phyloP scores from a whole-genome alignment of 805 yeast genomes.

The Yarrowia sp. region DNA sequence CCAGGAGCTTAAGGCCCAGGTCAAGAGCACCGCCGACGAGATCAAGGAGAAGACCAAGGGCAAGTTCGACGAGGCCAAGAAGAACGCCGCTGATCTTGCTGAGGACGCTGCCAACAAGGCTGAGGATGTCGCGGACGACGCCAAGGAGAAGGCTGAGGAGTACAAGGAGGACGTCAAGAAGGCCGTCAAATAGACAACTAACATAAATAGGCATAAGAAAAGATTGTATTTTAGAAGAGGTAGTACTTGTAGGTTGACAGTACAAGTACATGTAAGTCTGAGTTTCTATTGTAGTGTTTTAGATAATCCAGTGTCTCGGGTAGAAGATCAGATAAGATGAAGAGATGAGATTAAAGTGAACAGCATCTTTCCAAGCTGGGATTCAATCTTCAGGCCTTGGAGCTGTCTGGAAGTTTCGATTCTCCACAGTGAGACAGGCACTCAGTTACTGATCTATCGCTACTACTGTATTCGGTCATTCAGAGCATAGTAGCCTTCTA shows the following conservation, averaged over 20 bases:
- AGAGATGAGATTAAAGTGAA: too few relatives aligned
- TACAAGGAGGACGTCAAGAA: conserved; percentile 29
- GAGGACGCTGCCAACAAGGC: conserved; percentile 26
- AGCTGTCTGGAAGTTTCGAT: too few relatives aligned
- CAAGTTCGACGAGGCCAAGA: conserved; percentile 30
- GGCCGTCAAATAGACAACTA: conserved; percentile 28
- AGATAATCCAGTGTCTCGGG: too few relatives aligned
- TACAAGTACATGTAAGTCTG: too few relatives aligned
- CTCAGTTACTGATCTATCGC: too few relatives aligned
- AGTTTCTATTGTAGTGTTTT: too few relatives aligned
- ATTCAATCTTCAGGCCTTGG: too few relatives aligned
- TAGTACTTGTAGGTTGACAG: background rate
- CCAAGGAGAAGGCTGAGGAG: conserved; percentile 28
- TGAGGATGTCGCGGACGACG: conserved; percentile 12
- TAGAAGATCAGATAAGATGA: too few relatives aligned
- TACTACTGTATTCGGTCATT: too few relatives aligned
- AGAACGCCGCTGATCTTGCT: background rate
- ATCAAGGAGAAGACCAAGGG: conserved; percentile 38
- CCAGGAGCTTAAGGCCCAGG: conserved; percentile 10
- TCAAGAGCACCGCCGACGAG: conserved; percentile 24
- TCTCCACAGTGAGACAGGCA: too few relatives aligned
- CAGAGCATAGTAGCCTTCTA: too few relatives aligned
- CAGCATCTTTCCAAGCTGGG: too few relatives aligned
- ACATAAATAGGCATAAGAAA: conserved; percentile 7
- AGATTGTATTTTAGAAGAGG: background rate